Evolutionary conservation across 208 protist species (phyloP).

Genomic region (Naegleria fowleri): DNA sequence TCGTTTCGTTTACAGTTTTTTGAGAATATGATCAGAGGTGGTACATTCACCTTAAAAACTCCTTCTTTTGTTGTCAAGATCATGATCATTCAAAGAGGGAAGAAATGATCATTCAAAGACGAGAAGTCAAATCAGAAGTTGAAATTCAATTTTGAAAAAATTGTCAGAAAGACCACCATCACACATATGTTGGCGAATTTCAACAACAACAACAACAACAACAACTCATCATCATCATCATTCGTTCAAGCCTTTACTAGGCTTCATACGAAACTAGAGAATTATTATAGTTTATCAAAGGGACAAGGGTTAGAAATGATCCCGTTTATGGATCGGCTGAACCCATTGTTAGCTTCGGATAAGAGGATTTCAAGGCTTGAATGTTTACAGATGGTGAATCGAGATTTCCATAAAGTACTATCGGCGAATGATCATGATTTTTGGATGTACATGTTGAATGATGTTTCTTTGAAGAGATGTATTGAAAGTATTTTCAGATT

Average conservation of each 20-base stretch:
- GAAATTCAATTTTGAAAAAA: too few relatives aligned
- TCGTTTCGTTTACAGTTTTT: too few relatives aligned
- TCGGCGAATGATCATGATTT: not conserved
- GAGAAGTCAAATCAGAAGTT: too few relatives aligned
- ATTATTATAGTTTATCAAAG: not conserved
- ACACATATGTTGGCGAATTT: not conserved
- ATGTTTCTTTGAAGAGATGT: not conserved
- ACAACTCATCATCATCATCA: not conserved
- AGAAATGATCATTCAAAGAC: too few relatives aligned
- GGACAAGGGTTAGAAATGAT: not conserved
- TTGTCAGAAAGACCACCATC: too few relatives aligned
- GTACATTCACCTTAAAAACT: too few relatives aligned
- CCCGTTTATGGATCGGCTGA: not conserved
- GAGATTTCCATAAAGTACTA: not conserved
- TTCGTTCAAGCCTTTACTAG: not conserved
- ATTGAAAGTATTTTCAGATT: not conserved
- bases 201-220: not conserved
- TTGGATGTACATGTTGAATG: not conserved
- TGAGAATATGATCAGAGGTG: too few relatives aligned
- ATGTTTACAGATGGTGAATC: not conserved
- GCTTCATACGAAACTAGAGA: not conserved
- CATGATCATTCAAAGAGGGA: too few relatives aligned
- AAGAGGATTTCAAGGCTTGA: not conserved
- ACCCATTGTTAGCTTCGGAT: not conserved
- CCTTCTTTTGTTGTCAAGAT: too few relatives aligned